Percentiles rank a stretch among this genome's conserved stretches.
phyloP scores from a whole-genome alignment of 2,329 filamentous ascomycete species.

The Penicillium freii region DNA sequence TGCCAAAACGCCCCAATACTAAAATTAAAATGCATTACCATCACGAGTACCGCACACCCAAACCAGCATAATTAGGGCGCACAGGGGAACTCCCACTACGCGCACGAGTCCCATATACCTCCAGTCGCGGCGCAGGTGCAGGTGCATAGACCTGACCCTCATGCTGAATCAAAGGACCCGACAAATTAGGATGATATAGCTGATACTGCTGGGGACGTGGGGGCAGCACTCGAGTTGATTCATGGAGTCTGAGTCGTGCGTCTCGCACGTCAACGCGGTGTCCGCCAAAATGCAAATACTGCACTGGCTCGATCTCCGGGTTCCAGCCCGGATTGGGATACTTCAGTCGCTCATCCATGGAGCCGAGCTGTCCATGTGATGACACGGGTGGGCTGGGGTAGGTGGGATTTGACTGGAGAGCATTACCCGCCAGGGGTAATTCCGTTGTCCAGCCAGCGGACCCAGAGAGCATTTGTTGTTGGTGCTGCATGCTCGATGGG shows the following conservation, averaged over 20 bases:
- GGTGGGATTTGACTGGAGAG: conserved; percentile 21
- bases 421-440: conserved; percentile 1
- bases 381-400: conserved; percentile 14
- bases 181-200: conserved; percentile 30
- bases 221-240: conserved; percentile 15
- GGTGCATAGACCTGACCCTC: conserved; percentile 16
- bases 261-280: conserved; percentile 35
- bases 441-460: conserved; percentile 26
- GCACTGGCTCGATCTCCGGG: conserved; percentile 13
- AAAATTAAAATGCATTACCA: neutral
- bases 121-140: conserved; percentile 9
- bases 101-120: conserved; percentile 21
- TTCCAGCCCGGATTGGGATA: conserved; percentile 18
- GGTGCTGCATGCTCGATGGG: conserved; percentile 12
- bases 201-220: conserved; percentile 24
- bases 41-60: conserved; percentile 19
- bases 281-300: conserved; percentile 25
- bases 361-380: conserved; percentile 16
- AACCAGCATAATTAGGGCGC: conserved; percentile 22
- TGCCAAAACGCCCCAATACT: neutral
- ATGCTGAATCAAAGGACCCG: conserved; percentile 30
- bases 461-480: conserved; percentile 22
- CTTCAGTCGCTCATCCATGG: conserved; percentile 22
- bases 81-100: conserved; percentile 37
- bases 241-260: conserved; percentile 27